Conservation (phyloP, 768 basidiomycete species). For the Gymnopilus dilepis region DNA sequence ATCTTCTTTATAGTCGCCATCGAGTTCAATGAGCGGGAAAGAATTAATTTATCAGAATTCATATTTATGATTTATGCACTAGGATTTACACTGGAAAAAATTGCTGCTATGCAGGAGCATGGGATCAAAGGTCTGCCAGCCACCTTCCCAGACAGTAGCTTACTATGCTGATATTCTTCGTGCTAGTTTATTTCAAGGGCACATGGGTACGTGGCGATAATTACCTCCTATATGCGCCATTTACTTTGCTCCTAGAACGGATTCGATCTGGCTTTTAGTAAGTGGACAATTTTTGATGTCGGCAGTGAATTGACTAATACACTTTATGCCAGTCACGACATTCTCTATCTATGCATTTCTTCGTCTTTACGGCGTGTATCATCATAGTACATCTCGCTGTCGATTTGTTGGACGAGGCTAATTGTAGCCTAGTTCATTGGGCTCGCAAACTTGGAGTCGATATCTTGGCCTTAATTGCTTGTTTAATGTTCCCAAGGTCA, state of each 20-base stretch:
- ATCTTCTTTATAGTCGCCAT: constrained; percentile 80
- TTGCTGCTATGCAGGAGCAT: constrained; percentile 95
- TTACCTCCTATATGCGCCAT: constrained; percentile 6
- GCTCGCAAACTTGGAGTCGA: constrained; percentile 78
- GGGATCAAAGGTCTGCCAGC: constrained; percentile 75
- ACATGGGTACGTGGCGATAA: constrained; percentile 64
- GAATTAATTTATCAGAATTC: constrained; percentile 68
- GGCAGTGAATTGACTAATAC: background rate
- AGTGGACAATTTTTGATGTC: constrained; percentile 26
- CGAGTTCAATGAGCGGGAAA: constrained; percentile 67
- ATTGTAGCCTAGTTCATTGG: constrained; percentile 56
- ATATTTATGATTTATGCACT: constrained; percentile 80
- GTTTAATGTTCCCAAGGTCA: constrained; percentile 87
- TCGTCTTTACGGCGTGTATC: constrained; percentile 78
- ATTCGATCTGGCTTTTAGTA: constrained; percentile 91
- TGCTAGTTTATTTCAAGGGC: constrained; percentile 78
- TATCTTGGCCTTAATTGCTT: constrained; percentile 86
- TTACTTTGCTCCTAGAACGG: constrained; percentile 65
- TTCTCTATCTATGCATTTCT: constrained; percentile 79
- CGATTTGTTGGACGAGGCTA: background rate
- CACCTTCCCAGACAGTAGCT: background rate
- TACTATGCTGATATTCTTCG: background rate
- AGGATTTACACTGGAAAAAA: constrained; percentile 90
- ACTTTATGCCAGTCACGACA: constrained; percentile 63
- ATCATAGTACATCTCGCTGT: constrained; percentile 53